phyloP scores from a whole-genome alignment of 495 filamentous ascomycete species.

The Cetradonia linearis region DNA sequence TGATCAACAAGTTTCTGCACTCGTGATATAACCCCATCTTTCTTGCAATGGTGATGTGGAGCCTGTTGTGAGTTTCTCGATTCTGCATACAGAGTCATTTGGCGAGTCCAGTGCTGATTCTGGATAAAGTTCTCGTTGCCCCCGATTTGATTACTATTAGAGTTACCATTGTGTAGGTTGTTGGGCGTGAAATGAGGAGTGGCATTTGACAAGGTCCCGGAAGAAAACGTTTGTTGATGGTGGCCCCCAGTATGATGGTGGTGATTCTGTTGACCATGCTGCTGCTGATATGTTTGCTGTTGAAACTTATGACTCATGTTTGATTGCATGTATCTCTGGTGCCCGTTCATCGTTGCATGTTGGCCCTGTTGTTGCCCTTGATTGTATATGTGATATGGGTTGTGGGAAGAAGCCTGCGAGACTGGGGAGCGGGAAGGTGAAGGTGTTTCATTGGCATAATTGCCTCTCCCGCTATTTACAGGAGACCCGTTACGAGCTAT shows the following conservation, averaged over 20 bases:
- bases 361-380: constrained; percentile 72
- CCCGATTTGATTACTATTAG: constrained; percentile 44
- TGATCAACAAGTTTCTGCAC: constrained; percentile 53
- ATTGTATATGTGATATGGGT: constrained; percentile 68
- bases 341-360: constrained; percentile 64
- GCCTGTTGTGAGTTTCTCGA: constrained; percentile 54
- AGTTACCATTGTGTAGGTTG: constrained; percentile 67
- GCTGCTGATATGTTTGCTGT: constrained; percentile 59
- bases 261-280: constrained; percentile 65
- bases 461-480: constrained; percentile 35
- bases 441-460: constrained; percentile 47
- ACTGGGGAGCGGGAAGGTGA: constrained; percentile 62
- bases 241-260: constrained; percentile 60
- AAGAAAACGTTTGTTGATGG: constrained; percentile 74
- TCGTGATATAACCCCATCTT: constrained; percentile 41
- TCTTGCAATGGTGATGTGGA: constrained; percentile 47
- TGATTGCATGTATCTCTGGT: constrained; percentile 57
- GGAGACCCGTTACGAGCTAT: constrained; percentile 48
- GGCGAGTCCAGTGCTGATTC: constrained; percentile 80
- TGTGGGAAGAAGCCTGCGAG: constrained; percentile 54
- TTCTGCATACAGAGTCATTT: constrained; percentile 67
- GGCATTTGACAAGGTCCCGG: constrained; percentile 58
- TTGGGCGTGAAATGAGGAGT: constrained; percentile 66
- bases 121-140: constrained; percentile 43
- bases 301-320: constrained; percentile 63